Conservation (phyloP, 345 rosid species). For the Combretum micranthum region DNA sequence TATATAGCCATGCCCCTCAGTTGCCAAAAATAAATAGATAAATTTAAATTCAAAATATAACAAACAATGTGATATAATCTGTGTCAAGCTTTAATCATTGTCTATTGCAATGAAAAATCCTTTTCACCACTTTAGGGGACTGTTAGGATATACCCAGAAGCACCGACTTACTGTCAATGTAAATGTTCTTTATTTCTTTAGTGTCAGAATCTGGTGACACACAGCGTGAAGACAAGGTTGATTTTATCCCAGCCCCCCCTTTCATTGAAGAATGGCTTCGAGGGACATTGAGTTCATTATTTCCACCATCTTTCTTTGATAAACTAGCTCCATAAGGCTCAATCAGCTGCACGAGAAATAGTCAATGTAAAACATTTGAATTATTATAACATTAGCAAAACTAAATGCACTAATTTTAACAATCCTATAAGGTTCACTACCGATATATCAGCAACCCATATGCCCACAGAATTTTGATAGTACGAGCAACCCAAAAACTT, state of each 20-base stretch:
- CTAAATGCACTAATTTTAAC: conserved; percentile 5
- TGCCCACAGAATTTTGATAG: conserved; percentile 71
- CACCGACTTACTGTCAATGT: conserved; percentile 75
- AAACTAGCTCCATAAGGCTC: conserved; percentile 64
- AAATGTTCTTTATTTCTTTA: conserved; percentile 90
- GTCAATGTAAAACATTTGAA: conserved; percentile 3
- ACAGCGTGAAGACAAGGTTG: conserved; percentile 25
- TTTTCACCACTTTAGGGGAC: neutral
- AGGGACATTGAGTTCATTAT: conserved; percentile 35
- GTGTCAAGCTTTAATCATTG: too few species aligned
- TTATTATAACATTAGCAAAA: neutral
- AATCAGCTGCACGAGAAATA: conserved; percentile 43
- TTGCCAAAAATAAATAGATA: too few species aligned
- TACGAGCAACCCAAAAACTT: conserved; percentile 86
- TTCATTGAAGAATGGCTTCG: conserved; percentile 39
- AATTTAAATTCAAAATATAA: too few species aligned
- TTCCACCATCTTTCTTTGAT: conserved; percentile 30
- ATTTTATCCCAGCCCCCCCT: conserved; percentile 33
- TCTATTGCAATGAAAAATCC: neutral
- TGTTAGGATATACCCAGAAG: neutral
- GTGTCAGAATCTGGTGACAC: conserved; percentile 64
- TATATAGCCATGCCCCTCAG: too few species aligned
- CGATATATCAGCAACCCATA: conserved; percentile 83
- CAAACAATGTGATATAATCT: too few species aligned
- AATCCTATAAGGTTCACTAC: conserved; percentile 30